Conservation (phyloP, 139 green algal genomes). For the Picochlorum sp. region DNA sequence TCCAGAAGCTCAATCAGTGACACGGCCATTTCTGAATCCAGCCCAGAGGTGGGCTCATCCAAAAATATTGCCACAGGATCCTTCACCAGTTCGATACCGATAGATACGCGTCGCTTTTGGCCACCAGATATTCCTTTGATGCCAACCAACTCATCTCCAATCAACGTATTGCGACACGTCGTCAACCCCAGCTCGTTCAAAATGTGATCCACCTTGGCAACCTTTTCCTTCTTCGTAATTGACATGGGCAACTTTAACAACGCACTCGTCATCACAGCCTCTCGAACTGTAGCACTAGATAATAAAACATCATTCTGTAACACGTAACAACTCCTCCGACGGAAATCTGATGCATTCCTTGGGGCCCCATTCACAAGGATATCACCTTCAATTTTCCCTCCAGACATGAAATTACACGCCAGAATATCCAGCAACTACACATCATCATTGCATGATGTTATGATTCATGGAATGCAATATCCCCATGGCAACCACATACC, state of each 20-base stretch:
- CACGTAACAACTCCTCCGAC: slow-evolving; percentile 43
- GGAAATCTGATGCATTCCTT: slow-evolving; percentile 9
- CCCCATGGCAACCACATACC: slow-evolving; percentile 23
- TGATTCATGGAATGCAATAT: too few species aligned
- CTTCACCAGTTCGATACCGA: slow-evolving; percentile 68
- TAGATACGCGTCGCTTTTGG: slow-evolving; percentile 46
- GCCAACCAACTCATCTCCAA: slow-evolving; percentile 52
- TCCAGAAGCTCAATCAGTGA: slow-evolving; percentile 40
- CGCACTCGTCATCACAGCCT: slow-evolving; percentile 48
- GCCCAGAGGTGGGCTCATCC: slow-evolving; percentile 60
- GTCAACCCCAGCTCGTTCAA: slow-evolving; percentile 48
- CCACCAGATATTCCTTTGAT: slow-evolving; percentile 68
- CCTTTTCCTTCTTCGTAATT: slow-evolving; percentile 32
- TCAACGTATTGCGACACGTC: slow-evolving; percentile 42
- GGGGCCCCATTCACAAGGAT: slow-evolving; percentile 44
- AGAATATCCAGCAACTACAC: slow-evolving; percentile 58
- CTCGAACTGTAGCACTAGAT: slow-evolving; percentile 45
- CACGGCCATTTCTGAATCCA: slow-evolving; percentile 69
- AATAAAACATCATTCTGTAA: slow-evolving; percentile 54
- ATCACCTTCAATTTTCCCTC: slow-evolving; percentile 19
- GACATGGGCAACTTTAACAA: slow-evolving; percentile 48
- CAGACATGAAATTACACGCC: slow-evolving; percentile 26
- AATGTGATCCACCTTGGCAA: slow-evolving; percentile 40
- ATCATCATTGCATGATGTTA: not conserved
- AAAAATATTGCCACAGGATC: slow-evolving; percentile 55